Evolutionary conservation across 805 yeast genomes (phyloP).

Genomic region (Tetrapisispora namnaoensis): DNA sequence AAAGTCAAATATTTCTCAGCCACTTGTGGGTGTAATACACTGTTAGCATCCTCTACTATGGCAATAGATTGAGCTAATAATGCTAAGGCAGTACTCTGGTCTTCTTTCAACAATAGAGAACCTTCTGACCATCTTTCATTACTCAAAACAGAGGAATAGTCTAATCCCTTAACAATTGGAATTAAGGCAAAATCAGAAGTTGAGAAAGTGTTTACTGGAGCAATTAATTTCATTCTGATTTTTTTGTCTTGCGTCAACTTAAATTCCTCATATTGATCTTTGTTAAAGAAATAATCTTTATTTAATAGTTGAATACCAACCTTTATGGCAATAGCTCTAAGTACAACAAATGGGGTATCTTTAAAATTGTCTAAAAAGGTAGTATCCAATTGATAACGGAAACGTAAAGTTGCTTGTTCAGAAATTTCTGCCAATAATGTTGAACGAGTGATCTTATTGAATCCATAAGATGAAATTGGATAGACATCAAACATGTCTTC

Average conservation of each 20-base stretch:
- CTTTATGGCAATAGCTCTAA: constrained; percentile 65
- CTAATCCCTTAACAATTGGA: constrained; percentile 68
- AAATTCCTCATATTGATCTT: constrained; percentile 30
- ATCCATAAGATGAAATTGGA: constrained; percentile 32
- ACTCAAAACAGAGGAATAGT: constrained; percentile 54
- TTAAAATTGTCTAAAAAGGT: constrained; percentile 37
- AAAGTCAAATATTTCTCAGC: constrained; percentile 58
- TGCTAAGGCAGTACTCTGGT: constrained; percentile 48
- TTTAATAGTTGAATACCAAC: constrained; percentile 80
- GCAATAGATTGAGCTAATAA: constrained; percentile 61
- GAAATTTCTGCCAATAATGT: constrained; percentile 37
- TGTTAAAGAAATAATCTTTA: constrained; percentile 33
- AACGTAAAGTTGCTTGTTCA: constrained; percentile 51
- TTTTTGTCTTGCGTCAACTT: constrained; percentile 29
- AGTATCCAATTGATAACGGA: constrained; percentile 46
- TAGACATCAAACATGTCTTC: constrained; percentile 40
- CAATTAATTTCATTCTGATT: constrained; percentile 25
- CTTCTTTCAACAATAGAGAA: constrained; percentile 28
- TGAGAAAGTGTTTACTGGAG: constrained; percentile 37
- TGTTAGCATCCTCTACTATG: constrained; percentile 75
- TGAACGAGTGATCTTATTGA: constrained; percentile 38
- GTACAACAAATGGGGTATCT: constrained; percentile 34
- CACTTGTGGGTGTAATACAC: constrained; percentile 68
- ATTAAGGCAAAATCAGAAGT: constrained; percentile 60
- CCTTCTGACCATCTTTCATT: constrained; percentile 72